A percentile compares a stretch with the other conserved stretches of the same genome.
These are phyloP conservation scores for Pleurotus salmoneostramineus DNA, from an alignment of 768 basidiomycete genomes.

Conservation along the genomic window DNA sequence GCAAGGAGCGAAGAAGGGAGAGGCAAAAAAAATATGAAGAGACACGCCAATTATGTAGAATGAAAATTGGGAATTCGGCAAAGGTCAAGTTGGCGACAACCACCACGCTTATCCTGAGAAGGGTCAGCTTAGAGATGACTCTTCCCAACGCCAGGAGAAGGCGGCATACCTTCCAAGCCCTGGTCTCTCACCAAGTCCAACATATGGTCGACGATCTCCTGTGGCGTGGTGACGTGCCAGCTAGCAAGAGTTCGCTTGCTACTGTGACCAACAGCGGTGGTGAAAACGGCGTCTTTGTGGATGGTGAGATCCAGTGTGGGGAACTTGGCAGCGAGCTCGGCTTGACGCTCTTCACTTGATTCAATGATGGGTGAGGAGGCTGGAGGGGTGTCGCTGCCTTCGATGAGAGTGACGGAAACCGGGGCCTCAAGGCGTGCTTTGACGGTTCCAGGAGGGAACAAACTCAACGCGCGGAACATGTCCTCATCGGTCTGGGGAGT, in stretches of 20 bases:
- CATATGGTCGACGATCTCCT: conserved; percentile 83
- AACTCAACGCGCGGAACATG: conserved; percentile 90
- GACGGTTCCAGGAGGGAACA: conserved; percentile 47
- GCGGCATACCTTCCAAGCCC: conserved; percentile 4
- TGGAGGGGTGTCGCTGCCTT: conserved; percentile 28
- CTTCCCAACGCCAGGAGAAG: too few species aligned
- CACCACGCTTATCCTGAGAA: too few species aligned
- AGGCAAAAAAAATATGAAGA: too few species aligned
- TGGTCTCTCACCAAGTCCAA: conserved; percentile 48
- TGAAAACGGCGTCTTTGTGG: conserved; percentile 72
- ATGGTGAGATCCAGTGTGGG: conserved; percentile 60
- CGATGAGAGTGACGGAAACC: conserved; percentile 48
- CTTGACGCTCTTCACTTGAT: not conserved
- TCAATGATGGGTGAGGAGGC: not conserved
- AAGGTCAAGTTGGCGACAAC: too few species aligned
- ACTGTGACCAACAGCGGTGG: conserved; percentile 89
- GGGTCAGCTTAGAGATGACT: too few species aligned
- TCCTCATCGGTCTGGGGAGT: conserved; percentile 85
- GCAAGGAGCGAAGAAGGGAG: too few species aligned
- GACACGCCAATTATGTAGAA: too few species aligned
- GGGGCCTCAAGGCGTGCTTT: conserved; percentile 56
- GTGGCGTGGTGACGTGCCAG: conserved; percentile 90
- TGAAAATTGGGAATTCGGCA: too few species aligned
- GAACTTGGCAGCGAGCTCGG: conserved; percentile 4
- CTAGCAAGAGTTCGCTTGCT: conserved; percentile 86